These are phyloP conservation scores for Flaveria sonorensis DNA, from an alignment of 129 eudicot genomes.

Conservation along the genomic window DNA sequence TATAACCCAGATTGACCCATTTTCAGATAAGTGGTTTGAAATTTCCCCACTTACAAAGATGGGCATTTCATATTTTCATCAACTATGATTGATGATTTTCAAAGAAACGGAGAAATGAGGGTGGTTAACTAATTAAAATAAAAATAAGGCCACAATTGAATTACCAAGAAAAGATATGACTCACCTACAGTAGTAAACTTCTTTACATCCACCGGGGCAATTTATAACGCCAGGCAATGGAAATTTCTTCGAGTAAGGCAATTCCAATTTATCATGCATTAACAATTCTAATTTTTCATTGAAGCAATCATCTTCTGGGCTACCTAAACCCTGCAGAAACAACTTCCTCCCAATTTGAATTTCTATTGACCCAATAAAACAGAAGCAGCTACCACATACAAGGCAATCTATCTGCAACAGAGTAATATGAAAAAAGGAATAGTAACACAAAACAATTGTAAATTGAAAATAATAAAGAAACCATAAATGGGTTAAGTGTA, in stretches of 20 bases:
- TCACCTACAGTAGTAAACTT: slow-evolving; percentile 86
- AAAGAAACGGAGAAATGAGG: slow-evolving; percentile 12
- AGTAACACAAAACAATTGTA: not conserved
- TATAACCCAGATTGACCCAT: not conserved
- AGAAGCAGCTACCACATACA: slow-evolving; percentile 77
- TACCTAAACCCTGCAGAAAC: slow-evolving; percentile 63
- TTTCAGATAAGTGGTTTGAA: not conserved
- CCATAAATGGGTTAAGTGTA: not conserved
- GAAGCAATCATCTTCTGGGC: slow-evolving; percentile 31
- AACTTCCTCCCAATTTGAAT: slow-evolving; percentile 87
- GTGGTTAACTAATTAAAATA: not conserved
- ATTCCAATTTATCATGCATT: slow-evolving; percentile 53
- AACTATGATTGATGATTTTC: not conserved
- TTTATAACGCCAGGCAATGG: slow-evolving; percentile 64
- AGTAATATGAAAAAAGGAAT: slow-evolving; percentile 10
- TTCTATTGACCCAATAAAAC: slow-evolving; percentile 81
- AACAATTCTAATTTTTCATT: slow-evolving; percentile 56
- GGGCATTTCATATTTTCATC: slow-evolving; percentile 3
- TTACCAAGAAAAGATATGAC: slow-evolving; percentile 21
- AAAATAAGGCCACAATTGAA: not conserved
- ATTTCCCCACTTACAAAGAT: not conserved
- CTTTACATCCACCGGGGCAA: slow-evolving; percentile 82
- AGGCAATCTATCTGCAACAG: slow-evolving; percentile 78
- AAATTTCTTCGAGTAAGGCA: slow-evolving; percentile 72
- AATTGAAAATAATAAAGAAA: slow-evolving; percentile 6